phyloP scores from a whole-genome alignment of 2,329 filamentous ascomycete genomes.

The Pestalotiopsis fici region DNA sequence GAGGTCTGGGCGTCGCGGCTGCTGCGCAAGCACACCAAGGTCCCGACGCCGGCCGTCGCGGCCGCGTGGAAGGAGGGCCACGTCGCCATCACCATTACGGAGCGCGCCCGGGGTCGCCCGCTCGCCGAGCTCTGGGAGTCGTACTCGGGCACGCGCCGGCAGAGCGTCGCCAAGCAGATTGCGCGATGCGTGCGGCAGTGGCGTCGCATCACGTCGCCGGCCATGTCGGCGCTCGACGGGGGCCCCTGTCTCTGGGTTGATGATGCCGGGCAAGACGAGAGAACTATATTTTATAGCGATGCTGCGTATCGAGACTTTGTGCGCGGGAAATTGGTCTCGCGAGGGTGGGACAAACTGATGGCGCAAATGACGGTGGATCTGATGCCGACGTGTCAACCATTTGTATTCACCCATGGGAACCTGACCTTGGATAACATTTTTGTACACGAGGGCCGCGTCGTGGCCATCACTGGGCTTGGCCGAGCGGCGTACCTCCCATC shows the following conservation, averaged over 20 bases:
- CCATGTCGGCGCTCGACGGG: conserved; percentile 17
- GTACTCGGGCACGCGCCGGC: conserved; percentile 11
- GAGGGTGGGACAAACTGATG: conserved; percentile 12
- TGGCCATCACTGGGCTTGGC: not conserved
- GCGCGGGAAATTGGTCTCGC: conserved; percentile 7
- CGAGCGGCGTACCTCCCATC: conserved; percentile 1
- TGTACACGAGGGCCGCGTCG: conserved; percentile 9
- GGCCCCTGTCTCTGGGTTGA: conserved; percentile 17
- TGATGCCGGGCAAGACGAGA: conserved; percentile 5
- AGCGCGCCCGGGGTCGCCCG: conserved; percentile 18
- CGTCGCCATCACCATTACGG: conserved; percentile 25
- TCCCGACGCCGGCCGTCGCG: conserved; percentile 23
- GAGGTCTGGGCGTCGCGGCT: conserved; percentile 18
- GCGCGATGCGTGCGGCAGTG: conserved; percentile 19
- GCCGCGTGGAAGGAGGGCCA: conserved; percentile 28
- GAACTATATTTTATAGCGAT: conserved; percentile 19
- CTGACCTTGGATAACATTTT: conserved; percentile 24
- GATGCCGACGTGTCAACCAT: conserved; percentile 24
- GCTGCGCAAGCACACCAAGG: conserved; percentile 12
- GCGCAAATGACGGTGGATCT: conserved; percentile 16
- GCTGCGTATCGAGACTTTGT: conserved; percentile 20
- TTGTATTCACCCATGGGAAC: conserved; percentile 28
- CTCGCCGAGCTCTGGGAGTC: conserved; percentile 28
- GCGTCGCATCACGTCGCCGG: conserved; percentile 17
- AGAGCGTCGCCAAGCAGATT: conserved; percentile 22